Base-by-base conservation (phyloP, 306 rosid species). In the Hippophae tibetana region DNA sequence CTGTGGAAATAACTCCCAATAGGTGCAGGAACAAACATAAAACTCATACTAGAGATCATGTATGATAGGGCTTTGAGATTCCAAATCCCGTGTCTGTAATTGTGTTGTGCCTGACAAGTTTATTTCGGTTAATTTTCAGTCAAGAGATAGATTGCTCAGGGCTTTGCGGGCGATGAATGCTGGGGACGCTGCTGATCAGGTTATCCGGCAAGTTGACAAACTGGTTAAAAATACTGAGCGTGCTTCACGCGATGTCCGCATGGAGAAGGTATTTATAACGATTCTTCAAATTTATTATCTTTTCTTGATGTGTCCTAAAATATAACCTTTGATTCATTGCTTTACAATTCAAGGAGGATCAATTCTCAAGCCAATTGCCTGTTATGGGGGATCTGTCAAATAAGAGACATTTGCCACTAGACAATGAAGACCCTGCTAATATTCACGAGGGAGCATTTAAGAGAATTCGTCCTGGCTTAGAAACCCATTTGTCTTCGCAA, bases 141-240 rank as follows among this genome's bases (percentile, higher is more conserved):
- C 93, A 38, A 88, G 96, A 77, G 99, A 92, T 57, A 82, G 78
- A 67, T 76, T 92, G 75, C 52, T 86, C 60, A 80, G 82, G 83
- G 84, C 82, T 70, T 78, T 92, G 64, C 83, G 99, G 60, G 83
- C 85, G 64, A 85, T 92, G 81, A 84, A 84, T 84, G 96, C 93
- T 18, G 99, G 95, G 58, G 99, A 92, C 60, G 95, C 96, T 27
- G 90, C 88, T 46, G 99, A 92, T 82, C 99, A 88, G 74, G 96
- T 82, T 49, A 80, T 92, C 72, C 82, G 96, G 59, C 99, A 88
- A 74, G 94, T 88, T 38, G 99, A 88, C 71, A 92, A 82, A 77
- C 76, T 84, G 79, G 72, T 88, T 50, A 92, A 84, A 69, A 82
- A 76, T 65, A 78, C 84, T 58, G 99, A 92, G 71, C 95, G 96